These are phyloP conservation scores for Marchantia paleacea DNA, from an alignment of 225 moss, liverwort and hornwort genomes.

Conservation along the genomic window DNA sequence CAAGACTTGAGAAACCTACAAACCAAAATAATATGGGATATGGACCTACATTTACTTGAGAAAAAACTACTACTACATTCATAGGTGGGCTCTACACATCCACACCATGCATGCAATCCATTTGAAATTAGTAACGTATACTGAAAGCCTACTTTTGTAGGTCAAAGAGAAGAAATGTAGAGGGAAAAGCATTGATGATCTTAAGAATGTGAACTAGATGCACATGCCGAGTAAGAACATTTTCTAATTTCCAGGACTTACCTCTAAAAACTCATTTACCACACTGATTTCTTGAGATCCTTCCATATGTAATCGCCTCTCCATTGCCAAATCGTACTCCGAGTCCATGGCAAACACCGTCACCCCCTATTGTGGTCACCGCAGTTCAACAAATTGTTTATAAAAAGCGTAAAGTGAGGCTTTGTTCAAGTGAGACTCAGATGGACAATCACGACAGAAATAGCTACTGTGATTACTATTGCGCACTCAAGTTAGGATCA, in stretches of 20 bases:
- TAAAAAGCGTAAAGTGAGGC: too few relatives aligned
- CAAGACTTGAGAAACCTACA: background rate
- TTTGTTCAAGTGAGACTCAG: too few relatives aligned
- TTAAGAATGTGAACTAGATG: background rate
- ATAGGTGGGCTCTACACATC: too few relatives aligned
- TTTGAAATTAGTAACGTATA: too few relatives aligned
- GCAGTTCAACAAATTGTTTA: background rate
- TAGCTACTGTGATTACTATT: background rate
- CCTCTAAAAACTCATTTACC: conserved; percentile 96
- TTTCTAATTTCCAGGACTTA: conserved; percentile 5
- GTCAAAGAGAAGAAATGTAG: too few relatives aligned
- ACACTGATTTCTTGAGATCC: conserved; percentile 84
- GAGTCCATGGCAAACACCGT: conserved; percentile 85
- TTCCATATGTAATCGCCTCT: conserved; percentile 65
- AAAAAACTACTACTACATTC: too few relatives aligned
- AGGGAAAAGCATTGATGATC: background rate
- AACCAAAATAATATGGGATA: background rate
- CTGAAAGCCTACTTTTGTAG: too few relatives aligned
- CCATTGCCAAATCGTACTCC: conserved; percentile 74
- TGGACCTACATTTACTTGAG: background rate
- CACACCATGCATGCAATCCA: too few relatives aligned
- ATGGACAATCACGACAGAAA: background rate
- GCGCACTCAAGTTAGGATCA: background rate
- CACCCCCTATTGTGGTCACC: conserved; percentile 55
- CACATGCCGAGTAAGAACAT: background rate